Base-by-base conservation (phyloP, 1,284 basidiomycete genomes). In the Cutaneotrichosporon cutaneum region DNA sequence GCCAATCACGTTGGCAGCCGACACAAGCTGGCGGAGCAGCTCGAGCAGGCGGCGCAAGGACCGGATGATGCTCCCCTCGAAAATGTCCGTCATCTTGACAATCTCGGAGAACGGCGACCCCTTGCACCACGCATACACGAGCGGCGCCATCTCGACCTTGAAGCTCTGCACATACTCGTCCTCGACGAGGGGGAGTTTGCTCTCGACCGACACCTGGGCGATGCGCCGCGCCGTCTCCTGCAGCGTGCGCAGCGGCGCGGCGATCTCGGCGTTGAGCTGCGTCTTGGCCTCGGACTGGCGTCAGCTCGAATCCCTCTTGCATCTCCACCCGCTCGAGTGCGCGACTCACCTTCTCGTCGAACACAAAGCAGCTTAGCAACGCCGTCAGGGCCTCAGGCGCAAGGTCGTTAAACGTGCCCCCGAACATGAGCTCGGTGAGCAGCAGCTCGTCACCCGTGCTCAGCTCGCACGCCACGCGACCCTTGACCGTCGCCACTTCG, bases 71-170 rank as follows among this genome's bases (percentile, higher is more conserved):
- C 88, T 93, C 42, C 95, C 95, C 75, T 99, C 96, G 70, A 99
- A 99, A 61, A 94, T 90, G 77, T 97, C 95, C 1, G 94, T 54
- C 58, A 91, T 56, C 86, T 97, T 96, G 85, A 91, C 94, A 63
- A 97, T 94, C 44, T 99, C 94, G 0, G 90, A 83, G 80, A 99
- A 99, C 35, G 91, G 91, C n/a, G 92, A 90, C 1, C 96, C 96
- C 35, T 92, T 87, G 81, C 95, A 99, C 96, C 96, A 99, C 70
- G 94, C 90, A 61, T 94, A 84, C 22, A 99, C 95, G 5, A 90
- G 90, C 69, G 98, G 95, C 92, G 98, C 98, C 62, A 99, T 86
- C 75, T 98, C 95, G 30, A 97, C 92, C 79, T 97, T 97, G 87
- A 99, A 99, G 18, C 88, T 90, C 67, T 97, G 84, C 2, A 99